These are phyloP conservation scores for Flaveria ramosissima DNA, from an alignment of 129 eudicot species.

Conservation along the genomic window DNA sequence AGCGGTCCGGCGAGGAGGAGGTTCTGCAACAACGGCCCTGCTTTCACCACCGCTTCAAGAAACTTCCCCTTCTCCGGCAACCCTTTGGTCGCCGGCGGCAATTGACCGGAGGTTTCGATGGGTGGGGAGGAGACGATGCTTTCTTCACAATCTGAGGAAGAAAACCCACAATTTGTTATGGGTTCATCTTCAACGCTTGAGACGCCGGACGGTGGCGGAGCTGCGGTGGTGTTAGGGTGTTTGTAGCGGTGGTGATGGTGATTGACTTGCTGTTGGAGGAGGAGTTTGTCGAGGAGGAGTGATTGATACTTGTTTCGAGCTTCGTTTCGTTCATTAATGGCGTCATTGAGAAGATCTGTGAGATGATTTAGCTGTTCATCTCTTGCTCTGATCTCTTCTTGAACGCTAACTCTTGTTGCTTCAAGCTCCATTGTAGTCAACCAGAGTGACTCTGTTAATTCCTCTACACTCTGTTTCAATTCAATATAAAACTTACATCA, in stretches of 20 bases:
- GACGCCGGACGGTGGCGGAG: conserved; percentile 46
- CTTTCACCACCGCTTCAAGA: conserved; percentile 73
- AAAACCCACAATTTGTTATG: conserved; percentile 42
- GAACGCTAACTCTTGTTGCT: conserved; percentile 53
- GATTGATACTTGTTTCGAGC: conserved; percentile 50
- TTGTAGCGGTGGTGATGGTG: not conserved
- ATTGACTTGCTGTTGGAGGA: conserved; percentile 47
- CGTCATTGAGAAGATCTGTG: conserved; percentile 43
- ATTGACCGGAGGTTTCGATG: conserved; percentile 25
- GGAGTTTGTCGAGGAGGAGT: conserved; percentile 45
- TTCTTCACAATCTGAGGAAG: conserved; percentile 80
- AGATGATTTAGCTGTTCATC: conserved; percentile 56
- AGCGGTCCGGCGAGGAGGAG: conserved; percentile 84
- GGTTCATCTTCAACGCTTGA: conserved; percentile 73
- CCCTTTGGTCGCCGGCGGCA: conserved; percentile 27
- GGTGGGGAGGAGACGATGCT: conserved; percentile 72
- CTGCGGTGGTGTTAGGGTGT: conserved; percentile 23
- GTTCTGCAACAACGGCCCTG: conserved; percentile 79
- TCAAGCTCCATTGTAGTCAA: conserved; percentile 67
- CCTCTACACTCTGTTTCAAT: conserved; percentile 58
- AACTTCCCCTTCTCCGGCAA: conserved; percentile 83
- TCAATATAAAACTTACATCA: no score
- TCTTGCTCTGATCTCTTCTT: conserved; percentile 57
- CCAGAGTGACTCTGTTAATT: conserved; percentile 53
- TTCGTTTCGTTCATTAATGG: conserved; percentile 62